Conservation (phyloP, 2,329 filamentous ascomycete genomes). For the Hypoxylon sp. region DNA sequence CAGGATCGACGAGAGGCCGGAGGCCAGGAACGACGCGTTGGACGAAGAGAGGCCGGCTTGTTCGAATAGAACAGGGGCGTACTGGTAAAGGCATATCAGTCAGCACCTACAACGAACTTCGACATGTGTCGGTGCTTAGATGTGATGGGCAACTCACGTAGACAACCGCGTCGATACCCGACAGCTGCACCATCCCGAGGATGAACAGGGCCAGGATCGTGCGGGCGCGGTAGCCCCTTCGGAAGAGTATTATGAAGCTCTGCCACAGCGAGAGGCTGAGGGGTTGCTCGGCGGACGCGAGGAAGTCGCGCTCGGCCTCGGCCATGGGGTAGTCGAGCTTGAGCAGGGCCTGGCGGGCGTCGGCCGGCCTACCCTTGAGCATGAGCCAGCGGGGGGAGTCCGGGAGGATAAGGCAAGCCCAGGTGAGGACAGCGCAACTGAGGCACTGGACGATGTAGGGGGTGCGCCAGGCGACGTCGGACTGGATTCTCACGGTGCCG, state of each 20-base stretch:
- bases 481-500: slow-evolving; percentile 56
- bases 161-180: slow-evolving; percentile 68
- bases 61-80: slow-evolving; percentile 66
- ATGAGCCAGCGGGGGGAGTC: slow-evolving; percentile 67
- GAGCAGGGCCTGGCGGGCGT: slow-evolving; percentile 54
- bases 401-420: slow-evolving; percentile 54
- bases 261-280: slow-evolving; percentile 45
- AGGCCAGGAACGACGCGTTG: slow-evolving; percentile 66
- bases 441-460: slow-evolving; percentile 60
- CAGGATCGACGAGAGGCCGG: slow-evolving; percentile 65
- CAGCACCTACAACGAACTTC: too few relatives aligned
- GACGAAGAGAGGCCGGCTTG: slow-evolving; percentile 64
- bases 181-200: slow-evolving; percentile 66
- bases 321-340: slow-evolving; percentile 53
- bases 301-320: slow-evolving; percentile 58
- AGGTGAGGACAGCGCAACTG: slow-evolving; percentile 51
- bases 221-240: slow-evolving; percentile 51
- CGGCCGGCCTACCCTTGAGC: slow-evolving; percentile 53
- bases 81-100: slow-evolving; percentile 48
- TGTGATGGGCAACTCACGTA: slow-evolving; percentile 55
- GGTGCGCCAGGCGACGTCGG: slow-evolving; percentile 62
- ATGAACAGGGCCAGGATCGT: slow-evolving; percentile 56
- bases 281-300: slow-evolving; percentile 43
- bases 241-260: slow-evolving; percentile 46
- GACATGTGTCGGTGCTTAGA: too few relatives aligned